Evolutionary conservation across 225 moss, liverwort and hornwort genomes (phyloP), one percentile per base, ranked within the genome.

Genomic region (Climacium dendroides): DNA sequence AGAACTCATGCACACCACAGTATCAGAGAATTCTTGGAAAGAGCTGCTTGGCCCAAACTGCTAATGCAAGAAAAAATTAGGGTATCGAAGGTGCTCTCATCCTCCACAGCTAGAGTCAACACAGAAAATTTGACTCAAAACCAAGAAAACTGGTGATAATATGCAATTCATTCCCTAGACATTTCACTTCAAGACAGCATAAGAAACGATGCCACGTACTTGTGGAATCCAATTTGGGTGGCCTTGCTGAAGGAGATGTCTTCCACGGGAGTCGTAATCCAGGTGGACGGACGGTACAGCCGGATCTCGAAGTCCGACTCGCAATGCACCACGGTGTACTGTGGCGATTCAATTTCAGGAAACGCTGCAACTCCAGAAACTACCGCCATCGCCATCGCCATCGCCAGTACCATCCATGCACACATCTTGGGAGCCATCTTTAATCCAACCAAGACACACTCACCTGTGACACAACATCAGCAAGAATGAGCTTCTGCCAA

Each of bases 191-290:
- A 37, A 78, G 39, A 78, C 78, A 61, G 32, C 30, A 45, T 7
- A 87, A 28, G 60, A 57, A 43, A 39, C 25, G 17, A 19, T 43
- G 5, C 8, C 20, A 78, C 85, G 4, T 89, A 94, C 94, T 90
- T 94, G 91, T 94, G 94, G 86, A 94, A 94, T 74, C 94, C 94
- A n/a, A 94, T 91, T 85, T 93, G 91, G 7, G 94, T 94, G 15
- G 94, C 94, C 79, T 91, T 90, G 90, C 60, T 87, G 90, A 94
- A 94, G 69, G 94, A 94, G 30, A 94, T 91, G 57, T 94, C 94
- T 53, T 94, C 94, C 62, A 94, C 94, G 7, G 94, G 90, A 6
- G 94, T 91, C 7, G 88, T 41, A 35, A 94, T 89, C 94, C 94
- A 94, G 13, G 91, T 88, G 20, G 91, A 84, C 23, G 89, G 86